These are phyloP conservation scores for Colletotrichum lupini DNA, from an alignment of 2,329 filamentous ascomycete genomes.

Conservation along the genomic window DNA sequence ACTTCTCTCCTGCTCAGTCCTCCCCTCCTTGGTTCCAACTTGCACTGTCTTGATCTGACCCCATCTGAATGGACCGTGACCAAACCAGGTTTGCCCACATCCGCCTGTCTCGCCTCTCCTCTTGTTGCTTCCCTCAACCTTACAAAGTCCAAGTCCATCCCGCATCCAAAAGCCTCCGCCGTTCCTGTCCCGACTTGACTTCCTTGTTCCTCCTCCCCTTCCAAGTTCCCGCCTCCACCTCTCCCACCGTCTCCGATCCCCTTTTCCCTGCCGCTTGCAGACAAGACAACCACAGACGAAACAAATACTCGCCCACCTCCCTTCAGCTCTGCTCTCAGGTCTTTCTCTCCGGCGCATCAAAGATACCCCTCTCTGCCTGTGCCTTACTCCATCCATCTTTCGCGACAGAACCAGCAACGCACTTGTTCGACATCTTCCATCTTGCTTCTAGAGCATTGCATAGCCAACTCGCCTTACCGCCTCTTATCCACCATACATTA, in stretches of 20 bases:
- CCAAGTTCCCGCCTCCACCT: constrained; percentile 22
- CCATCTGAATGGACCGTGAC: not conserved
- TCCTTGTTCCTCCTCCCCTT: constrained; percentile 12
- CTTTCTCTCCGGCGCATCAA: constrained; percentile 3
- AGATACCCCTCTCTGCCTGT: not conserved
- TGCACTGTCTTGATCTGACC: constrained; percentile 14
- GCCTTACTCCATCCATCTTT: not conserved
- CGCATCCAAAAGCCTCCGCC: constrained; percentile 25
- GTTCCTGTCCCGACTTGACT: not conserved
- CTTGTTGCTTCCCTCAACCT: not conserved
- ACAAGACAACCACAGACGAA: constrained; percentile 24
- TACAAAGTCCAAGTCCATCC: constrained; percentile 34
- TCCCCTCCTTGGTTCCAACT: not conserved
- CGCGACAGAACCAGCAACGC: not conserved
- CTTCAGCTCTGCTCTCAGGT: not conserved
- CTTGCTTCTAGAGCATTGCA: constrained; percentile 2
- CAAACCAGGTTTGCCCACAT: not conserved
- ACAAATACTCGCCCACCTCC: constrained; percentile 19
- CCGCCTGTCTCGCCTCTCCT: not conserved
- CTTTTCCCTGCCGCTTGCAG: constrained; percentile 27
- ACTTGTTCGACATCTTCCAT: constrained; percentile 7
- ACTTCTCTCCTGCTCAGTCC: constrained; percentile 4
- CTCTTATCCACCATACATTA: constrained; percentile 3
- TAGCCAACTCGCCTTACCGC: not conserved
- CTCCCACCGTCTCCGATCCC: constrained; percentile 16